These are phyloP conservation scores for Triangularia setosa DNA, from an alignment of 2,329 filamentous ascomycete species.

Conservation along the genomic window DNA sequence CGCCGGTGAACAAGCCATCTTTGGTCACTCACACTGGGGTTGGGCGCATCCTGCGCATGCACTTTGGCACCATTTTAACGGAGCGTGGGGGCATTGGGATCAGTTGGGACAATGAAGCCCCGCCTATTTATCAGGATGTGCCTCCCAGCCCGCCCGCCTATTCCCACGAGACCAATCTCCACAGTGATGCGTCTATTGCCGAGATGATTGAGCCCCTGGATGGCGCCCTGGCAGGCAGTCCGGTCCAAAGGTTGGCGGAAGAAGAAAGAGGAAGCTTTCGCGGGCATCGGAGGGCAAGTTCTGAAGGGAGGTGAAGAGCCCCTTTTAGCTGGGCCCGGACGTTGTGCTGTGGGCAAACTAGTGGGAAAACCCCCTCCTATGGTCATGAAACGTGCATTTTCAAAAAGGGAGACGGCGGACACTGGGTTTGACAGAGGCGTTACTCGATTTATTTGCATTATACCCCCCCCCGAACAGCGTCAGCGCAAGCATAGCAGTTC, in stretches of 20 bases:
- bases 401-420: background rate
- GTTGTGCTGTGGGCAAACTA: background rate
- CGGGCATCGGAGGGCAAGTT: background rate
- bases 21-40: slow-evolving; percentile 82
- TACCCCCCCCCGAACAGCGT: slow-evolving; percentile 8
- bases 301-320: slow-evolving; percentile 18
- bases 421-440: background rate
- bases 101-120: slow-evolving; percentile 94
- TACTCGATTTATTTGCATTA: slow-evolving; percentile 12
- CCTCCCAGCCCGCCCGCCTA: slow-evolving; percentile 79
- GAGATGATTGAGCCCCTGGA: slow-evolving; percentile 39
- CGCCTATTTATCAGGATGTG: slow-evolving; percentile 90
- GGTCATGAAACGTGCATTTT: background rate
- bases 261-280: background rate
- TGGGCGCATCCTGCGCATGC: slow-evolving; percentile 86
- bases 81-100: slow-evolving; percentile 84
- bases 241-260: background rate
- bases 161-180: slow-evolving; percentile 36
- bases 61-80: slow-evolving; percentile 79
- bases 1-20: slow-evolving; percentile 61
- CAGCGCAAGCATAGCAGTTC: background rate
- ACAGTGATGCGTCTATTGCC: slow-evolving; percentile 29
- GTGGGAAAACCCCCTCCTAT: background rate
- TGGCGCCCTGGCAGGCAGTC: slow-evolving; percentile 1
- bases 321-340: slow-evolving; percentile 8